Base-by-base conservation (phyloP, 2,329 filamentous ascomycete genomes). In the Paramyrothecium roridum region DNA sequence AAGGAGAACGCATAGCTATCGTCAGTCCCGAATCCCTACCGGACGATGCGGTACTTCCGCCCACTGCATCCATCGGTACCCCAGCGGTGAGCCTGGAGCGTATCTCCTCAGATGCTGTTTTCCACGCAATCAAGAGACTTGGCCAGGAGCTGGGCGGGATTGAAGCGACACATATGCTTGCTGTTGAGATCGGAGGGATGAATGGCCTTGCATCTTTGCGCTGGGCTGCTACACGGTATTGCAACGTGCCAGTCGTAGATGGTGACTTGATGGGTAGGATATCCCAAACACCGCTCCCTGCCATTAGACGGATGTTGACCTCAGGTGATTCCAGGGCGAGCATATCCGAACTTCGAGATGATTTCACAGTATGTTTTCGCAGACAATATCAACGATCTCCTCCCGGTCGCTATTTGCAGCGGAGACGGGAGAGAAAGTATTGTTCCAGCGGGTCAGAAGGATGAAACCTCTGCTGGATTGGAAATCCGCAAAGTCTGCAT, bases 1-100 rank as follows among this genome's bases (percentile, higher is more conserved):
- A 64, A 3, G 80, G 80, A 2, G 76, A 74, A 13, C 69, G 71
- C 1, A 75, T 84, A 43, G 73, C 73, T 26, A 76, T 83, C 0
- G 71, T 84, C 16, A 77, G 72, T 40, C 74, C 77, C 0, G 64
- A 73, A n/a, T 74, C 79, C 55, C 67, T 84, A 2, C 59, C 68
- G 0, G 75, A 80, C 53, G 69, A 77, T 48, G 77, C 75, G 2
- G 66, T 73, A 0, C 73, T 85, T 21, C 78, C 76, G 19, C 78
- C 76, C 54, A 80, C 78, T 21, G 80, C 80, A 2, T 76, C 78
- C 55, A 79, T 79, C 63, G 82, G 82, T n/a, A 81, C 78, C 8
- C 82, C 82, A 0, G 80, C 79, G 13, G 81, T 84, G 0, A 75
- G 74, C 1, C 79, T 82, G 56, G 37, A 43, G 37, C 37, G 37